phyloP scores from a whole-genome alignment of 257 asterid species.

The Solanum virginianum region DNA sequence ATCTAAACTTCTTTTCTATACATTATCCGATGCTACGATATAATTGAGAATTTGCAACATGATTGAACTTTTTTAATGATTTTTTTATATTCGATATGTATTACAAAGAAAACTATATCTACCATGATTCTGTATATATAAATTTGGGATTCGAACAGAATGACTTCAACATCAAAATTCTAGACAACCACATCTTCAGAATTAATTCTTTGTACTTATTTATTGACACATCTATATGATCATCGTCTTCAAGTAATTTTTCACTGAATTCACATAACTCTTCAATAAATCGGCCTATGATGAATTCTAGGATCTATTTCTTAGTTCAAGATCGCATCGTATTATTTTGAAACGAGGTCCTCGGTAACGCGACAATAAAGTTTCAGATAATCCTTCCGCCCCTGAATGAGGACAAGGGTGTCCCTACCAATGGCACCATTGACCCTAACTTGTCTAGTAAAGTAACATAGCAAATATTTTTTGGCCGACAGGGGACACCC shows the following conservation, averaged over 20 bases:
- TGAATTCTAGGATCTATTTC: too few relatives aligned
- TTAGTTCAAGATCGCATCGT: too few relatives aligned
- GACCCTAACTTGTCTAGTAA: constrained; percentile 10
- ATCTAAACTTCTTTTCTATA: not conserved
- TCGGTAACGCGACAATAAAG: too few relatives aligned
- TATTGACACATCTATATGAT: not conserved
- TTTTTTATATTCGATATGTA: not conserved
- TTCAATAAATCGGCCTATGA: not conserved
- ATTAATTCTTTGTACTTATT: not conserved
- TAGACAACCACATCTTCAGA: not conserved
- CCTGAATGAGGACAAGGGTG: not conserved
- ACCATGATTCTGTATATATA: not conserved
- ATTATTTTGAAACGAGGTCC: too few relatives aligned
- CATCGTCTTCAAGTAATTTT: not conserved
- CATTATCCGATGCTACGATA: not conserved
- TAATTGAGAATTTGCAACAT: not conserved
- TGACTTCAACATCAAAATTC: not conserved
- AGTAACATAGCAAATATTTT: not conserved
- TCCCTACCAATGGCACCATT: not conserved
- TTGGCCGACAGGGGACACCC: constrained; percentile 13
- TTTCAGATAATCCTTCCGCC: not conserved
- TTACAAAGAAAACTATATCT: not conserved
- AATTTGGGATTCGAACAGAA: not conserved
- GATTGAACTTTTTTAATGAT: too few relatives aligned
- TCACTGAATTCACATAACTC: not conserved